A percentile compares a stretch with the other conserved stretches of the same genome.
Conservation (phyloP, 805 yeast genomes). For the Wickerhamomyces strasburgensis region DNA sequence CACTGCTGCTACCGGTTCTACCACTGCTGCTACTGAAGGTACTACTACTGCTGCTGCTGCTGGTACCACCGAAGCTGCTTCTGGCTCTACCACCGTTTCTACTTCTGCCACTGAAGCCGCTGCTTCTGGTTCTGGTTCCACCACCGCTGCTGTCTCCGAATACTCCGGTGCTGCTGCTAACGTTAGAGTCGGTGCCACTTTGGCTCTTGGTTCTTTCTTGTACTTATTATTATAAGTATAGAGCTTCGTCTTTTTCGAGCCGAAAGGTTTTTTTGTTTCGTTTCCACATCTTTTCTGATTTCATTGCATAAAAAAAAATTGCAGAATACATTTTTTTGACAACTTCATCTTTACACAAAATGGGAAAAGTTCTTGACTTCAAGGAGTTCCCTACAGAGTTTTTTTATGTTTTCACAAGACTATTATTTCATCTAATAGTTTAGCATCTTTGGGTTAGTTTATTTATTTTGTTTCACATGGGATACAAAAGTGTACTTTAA, state of each 20-base stretch:
- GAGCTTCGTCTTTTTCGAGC: too few species aligned
- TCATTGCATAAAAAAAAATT: background rate
- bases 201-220: constrained; percentile 27
- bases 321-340: too few species aligned
- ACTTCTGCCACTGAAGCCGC: too few species aligned
- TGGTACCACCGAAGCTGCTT: constrained; percentile 12
- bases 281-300: background rate
- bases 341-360: too few species aligned
- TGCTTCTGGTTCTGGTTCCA: constrained; percentile 3
- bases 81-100: constrained; percentile 3
- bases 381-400: too few species aligned
- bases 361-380: too few species aligned
- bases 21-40: constrained; percentile 10
- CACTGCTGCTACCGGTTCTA: constrained; percentile 3
- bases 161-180: constrained; percentile 25
- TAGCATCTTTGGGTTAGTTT: too few species aligned
- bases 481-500: constrained; percentile 1
- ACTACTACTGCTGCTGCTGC: constrained; percentile 2
- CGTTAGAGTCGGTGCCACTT: constrained; percentile 21
- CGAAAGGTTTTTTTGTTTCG: background rate
- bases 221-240: constrained; percentile 25
- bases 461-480: background rate
- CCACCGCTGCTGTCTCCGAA: constrained; percentile 6
- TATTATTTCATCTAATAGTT: too few species aligned
- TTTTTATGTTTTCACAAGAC: too few species aligned